Evolutionary conservation across 257 asterid species (phyloP).

Genomic region (Coffea canephora): DNA sequence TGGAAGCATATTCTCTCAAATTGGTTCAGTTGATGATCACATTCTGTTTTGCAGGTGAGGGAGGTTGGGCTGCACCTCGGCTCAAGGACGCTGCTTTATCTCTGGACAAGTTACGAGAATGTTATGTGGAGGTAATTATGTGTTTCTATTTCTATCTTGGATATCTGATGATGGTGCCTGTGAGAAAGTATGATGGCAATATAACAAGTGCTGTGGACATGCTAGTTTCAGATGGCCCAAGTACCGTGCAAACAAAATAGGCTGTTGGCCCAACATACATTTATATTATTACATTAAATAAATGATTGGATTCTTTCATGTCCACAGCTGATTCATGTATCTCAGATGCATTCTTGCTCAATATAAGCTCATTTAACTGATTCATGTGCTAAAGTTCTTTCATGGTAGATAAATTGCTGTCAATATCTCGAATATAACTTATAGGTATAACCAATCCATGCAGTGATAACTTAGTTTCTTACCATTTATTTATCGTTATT

Average conservation of each 20-base stretch:
- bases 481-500: background rate
- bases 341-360: background rate
- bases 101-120: constrained; percentile 78
- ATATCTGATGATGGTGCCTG: background rate
- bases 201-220: background rate
- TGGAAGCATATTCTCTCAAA: background rate
- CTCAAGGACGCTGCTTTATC: constrained; percentile 96
- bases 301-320: background rate
- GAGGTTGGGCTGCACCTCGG: constrained; percentile 99
- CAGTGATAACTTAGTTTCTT: background rate
- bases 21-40: background rate
- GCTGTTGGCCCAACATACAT: background rate
- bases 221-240: background rate
- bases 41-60: constrained; percentile 51
- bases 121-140: constrained; percentile 73
- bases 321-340: background rate
- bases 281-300: no score
- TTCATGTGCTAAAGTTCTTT: background rate
- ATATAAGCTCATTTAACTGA: no score
- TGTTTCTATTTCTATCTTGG: background rate
- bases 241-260: background rate
- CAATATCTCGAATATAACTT: background rate
- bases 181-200: background rate
- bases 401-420: background rate
- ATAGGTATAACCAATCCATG: background rate